Evolutionary conservation across 179 eudicot genomes (phyloP).

Genomic region (Patellifolia procumbens): DNA sequence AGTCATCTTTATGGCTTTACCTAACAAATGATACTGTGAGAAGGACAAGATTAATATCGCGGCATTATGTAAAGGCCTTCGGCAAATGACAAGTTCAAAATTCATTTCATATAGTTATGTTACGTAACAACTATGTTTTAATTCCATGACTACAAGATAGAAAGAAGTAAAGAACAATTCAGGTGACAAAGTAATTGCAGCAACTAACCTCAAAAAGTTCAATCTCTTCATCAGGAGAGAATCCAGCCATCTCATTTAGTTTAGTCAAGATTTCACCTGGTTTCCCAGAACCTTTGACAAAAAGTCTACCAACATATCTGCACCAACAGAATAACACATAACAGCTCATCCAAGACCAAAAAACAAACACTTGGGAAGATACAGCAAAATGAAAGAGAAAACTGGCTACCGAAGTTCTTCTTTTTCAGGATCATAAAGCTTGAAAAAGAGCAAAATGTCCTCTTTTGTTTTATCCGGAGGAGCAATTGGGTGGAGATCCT

Average conservation of each 20-base stretch:
- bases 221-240: slow-evolving; percentile 71
- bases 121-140: no score
- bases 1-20: no score
- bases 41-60: no score
- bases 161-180: neutral
- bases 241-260: slow-evolving; percentile 80
- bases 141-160: no score
- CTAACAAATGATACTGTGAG: no score
- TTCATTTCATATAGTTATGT: no score
- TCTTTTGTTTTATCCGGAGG: slow-evolving; percentile 74
- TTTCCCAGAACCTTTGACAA: slow-evolving; percentile 61
- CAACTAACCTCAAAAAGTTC: slow-evolving; percentile 73
- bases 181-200: neutral
- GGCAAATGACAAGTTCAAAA: no score
- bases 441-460: slow-evolving; percentile 86
- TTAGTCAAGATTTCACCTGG: slow-evolving; percentile 60
- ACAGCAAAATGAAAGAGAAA: neutral
- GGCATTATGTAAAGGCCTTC: no score
- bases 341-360: slow-evolving; percentile 7
- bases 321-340: slow-evolving; percentile 12
- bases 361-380: neutral
- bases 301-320: slow-evolving; percentile 77
- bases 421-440: slow-evolving; percentile 79
- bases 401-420: slow-evolving; percentile 75
- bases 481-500: slow-evolving; percentile 68